These are phyloP conservation scores for Micromonas commoda DNA, from an alignment of 139 green algal genomes.

Conservation along the genomic window DNA sequence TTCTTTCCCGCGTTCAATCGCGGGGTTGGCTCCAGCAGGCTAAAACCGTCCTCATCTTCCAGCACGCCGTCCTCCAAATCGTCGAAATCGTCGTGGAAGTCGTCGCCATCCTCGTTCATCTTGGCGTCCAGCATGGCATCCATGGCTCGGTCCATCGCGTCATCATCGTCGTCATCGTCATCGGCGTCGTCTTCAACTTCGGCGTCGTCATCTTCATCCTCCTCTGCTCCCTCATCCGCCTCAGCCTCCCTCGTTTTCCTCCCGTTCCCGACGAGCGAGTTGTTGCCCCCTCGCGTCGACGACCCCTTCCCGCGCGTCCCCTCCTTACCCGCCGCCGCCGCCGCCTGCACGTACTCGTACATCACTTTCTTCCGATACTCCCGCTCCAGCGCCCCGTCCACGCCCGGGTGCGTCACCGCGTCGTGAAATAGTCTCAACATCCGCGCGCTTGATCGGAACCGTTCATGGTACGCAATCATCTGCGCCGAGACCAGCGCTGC, in stretches of 20 bases:
- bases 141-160: constrained; percentile 23
- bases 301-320: not conserved
- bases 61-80: not conserved
- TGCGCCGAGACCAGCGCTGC: constrained; percentile 27
- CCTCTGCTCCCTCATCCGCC: not conserved
- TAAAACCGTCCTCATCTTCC: not conserved
- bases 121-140: constrained; percentile 34
- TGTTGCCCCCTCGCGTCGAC: no score
- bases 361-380: constrained; percentile 38
- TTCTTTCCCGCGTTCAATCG: not conserved
- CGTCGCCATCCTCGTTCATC: constrained; percentile 2
- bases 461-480: constrained; percentile 58
- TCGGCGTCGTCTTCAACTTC: not conserved
- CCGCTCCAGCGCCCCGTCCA: constrained; percentile 34
- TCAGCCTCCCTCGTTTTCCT: not conserved
- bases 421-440: constrained; percentile 46
- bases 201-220: not conserved
- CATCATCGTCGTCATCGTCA: constrained; percentile 23
- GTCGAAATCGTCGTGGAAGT: constrained; percentile 36
- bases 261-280: no score
- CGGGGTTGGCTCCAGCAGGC: not conserved
- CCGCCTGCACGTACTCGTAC: not conserved
- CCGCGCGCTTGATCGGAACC: constrained; percentile 33
- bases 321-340: not conserved
- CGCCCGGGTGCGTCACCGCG: constrained; percentile 24